phyloP scores from a whole-genome alignment of 2,329 filamentous ascomycete species.

The Penicillium sp. region DNA sequence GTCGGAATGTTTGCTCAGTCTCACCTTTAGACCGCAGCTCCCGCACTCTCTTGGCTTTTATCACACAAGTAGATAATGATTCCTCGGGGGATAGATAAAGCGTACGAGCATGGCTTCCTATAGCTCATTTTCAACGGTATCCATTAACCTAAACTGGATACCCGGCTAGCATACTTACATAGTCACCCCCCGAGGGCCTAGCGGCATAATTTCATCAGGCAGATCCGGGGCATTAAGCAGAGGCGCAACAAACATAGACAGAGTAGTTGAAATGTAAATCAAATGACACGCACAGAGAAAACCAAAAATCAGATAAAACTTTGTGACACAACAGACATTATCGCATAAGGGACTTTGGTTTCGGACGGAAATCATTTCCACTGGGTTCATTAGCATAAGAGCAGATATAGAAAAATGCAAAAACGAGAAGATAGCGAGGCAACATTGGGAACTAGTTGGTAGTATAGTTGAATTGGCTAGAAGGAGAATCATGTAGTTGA shows the following conservation, averaged over 20 bases:
- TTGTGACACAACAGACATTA: constrained; percentile 1
- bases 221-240: not conserved
- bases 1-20: not conserved
- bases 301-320: not conserved
- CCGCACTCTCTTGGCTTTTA: not conserved
- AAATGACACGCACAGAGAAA: not conserved
- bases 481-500: constrained; percentile 31
- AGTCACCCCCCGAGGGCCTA: not conserved
- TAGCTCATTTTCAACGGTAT: not conserved
- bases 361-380: not conserved
- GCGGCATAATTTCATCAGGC: constrained; percentile 2
- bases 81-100: not conserved
- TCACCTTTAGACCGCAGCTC: not conserved
- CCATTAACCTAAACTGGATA: constrained; percentile 4
- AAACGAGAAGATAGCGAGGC: constrained; percentile 1
- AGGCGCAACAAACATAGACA: not conserved
- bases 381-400: constrained; percentile 1
- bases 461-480: constrained; percentile 35
- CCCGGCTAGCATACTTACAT: constrained; percentile 7
- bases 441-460: constrained; percentile 27
- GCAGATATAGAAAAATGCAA: not conserved
- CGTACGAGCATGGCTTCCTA: not conserved
- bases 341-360: not conserved
- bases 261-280: not conserved
- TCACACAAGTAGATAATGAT: too few species aligned